Evolutionary conservation across 768 basidiomycete species (phyloP).

Genomic region (Botryobasidium botryosum): DNA sequence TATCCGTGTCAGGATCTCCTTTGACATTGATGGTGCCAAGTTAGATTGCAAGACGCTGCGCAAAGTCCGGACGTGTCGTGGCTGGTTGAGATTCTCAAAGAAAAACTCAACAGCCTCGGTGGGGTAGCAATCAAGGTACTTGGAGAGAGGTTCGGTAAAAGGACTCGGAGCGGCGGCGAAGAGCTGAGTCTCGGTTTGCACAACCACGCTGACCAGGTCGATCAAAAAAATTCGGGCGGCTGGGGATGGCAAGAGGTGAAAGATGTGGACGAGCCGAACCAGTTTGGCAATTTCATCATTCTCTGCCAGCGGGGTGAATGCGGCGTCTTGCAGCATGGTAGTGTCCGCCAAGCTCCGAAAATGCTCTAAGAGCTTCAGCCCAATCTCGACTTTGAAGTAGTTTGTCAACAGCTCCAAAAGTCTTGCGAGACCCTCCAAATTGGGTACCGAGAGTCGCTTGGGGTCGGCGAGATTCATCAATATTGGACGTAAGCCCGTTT

Average conservation of each 20-base stretch:
- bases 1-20: slow-evolving; percentile 27
- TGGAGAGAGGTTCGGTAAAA: slow-evolving; percentile 82
- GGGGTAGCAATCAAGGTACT: slow-evolving; percentile 84
- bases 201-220: slow-evolving; percentile 69
- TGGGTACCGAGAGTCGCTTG: slow-evolving; percentile 79
- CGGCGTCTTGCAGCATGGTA: slow-evolving; percentile 62
- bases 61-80: slow-evolving; percentile 66
- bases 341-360: slow-evolving; percentile 86
- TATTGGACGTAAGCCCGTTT: slow-evolving; percentile 89
- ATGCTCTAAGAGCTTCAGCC: slow-evolving; percentile 91
- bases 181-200: slow-evolving; percentile 82
- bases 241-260: slow-evolving; percentile 76
- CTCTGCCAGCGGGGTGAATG: slow-evolving; percentile 62
- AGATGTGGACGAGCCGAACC: slow-evolving; percentile 90
- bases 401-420: slow-evolving; percentile 88
- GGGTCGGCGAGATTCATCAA: slow-evolving; percentile 96
- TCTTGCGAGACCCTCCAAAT: slow-evolving; percentile 84
- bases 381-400: slow-evolving; percentile 99
- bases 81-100: slow-evolving; percentile 56
- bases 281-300: slow-evolving; percentile 87
- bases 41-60: slow-evolving; percentile 67
- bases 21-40: slow-evolving; percentile 45
- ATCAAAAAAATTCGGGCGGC: slow-evolving; percentile 87
- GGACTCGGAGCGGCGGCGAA: slow-evolving; percentile 81
- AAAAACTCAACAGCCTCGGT: slow-evolving; percentile 75